These are phyloP conservation scores for Salvia sclarea DNA, from an alignment of 305 asterid species.

Conservation along the genomic window DNA sequence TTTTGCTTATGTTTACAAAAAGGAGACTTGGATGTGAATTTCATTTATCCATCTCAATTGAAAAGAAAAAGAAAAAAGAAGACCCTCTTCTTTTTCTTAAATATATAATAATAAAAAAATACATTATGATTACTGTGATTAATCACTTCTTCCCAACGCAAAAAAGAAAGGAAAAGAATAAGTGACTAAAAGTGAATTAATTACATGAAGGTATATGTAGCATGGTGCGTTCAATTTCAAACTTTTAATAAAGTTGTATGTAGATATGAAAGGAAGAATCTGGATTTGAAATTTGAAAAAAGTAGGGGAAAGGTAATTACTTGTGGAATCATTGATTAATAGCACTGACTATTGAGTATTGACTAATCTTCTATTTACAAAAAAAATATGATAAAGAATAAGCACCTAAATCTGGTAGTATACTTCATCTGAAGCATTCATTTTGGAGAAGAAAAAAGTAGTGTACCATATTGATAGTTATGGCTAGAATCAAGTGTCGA, in stretches of 20 bases:
- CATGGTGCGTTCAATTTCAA: not conserved
- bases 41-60: no score
- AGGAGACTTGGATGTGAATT: no score
- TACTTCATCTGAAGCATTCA: not conserved
- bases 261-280: not conserved
- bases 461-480: not conserved
- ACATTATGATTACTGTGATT: not conserved
- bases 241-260: not conserved
- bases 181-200: not conserved
- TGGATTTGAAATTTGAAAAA: not conserved
- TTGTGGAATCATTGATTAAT: not conserved
- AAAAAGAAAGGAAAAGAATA: no score
- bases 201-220: not conserved
- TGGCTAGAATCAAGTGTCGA: slow-evolving; percentile 41
- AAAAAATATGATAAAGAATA: not conserved
- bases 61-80: no score
- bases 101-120: no score
- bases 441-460: not conserved
- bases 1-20: no score
- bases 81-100: no score
- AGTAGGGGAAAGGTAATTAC: not conserved
- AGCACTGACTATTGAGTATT: not conserved
- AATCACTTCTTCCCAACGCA: not conserved
- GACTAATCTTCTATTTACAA: not conserved
- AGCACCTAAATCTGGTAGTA: not conserved